Base-by-base conservation (phyloP, 2,329 filamentous ascomycete genomes). In the Nothomitra cinnamomea region DNA sequence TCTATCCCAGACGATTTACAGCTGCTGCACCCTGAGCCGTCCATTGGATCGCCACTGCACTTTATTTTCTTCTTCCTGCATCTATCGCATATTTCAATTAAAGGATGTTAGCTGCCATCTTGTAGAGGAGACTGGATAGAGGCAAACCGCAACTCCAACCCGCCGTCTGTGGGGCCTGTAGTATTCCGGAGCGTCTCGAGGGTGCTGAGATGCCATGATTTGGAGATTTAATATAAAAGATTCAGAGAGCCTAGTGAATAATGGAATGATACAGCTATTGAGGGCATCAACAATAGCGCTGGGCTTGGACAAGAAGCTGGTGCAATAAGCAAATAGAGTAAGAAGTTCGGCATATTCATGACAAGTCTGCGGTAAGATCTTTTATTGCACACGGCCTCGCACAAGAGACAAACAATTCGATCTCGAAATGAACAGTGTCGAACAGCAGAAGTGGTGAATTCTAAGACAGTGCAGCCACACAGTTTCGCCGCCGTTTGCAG, bases 51-150 rank as follows among this genome's bases (percentile, higher is more conserved):
- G 43, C 90, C 90, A 62, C 85, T 94, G 70, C 90, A 96, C 60
- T 87, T 83, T 61, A 96, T 96, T 73, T 96, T 96, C 56, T 90
- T 79, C 70, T 90, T 89, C 56, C 90, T 80, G 68, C 90, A 96
- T 59, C 90, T 80, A 38, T 80, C 79, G 66, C 90, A 96, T 90
- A 95, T 12, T 45, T 35, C 21, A 24, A 19, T 32, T 21, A 25
- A 41, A 53, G 35, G 38, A 21, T 19, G 43, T 45, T 19, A 32
- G n/a, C 52, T 32, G 22, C 28, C 32, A 28, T n/a, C n/a, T n/a
- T n/a, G n/a, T n/a, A n/a, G n/a, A n/a, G n/a, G n/a, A n/a, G n/a
- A n/a, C n/a, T 21, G 45, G 32, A 24, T 49, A 32, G 19, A 32
- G 47, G 59, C 60, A 54, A 57, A 65, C 63, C 15, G 63, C 63